Percentiles rank a stretch among this genome's conserved stretches.
Conservation (phyloP, 2,329 filamentous ascomycete species). For the Keithomyces neogunnii region DNA sequence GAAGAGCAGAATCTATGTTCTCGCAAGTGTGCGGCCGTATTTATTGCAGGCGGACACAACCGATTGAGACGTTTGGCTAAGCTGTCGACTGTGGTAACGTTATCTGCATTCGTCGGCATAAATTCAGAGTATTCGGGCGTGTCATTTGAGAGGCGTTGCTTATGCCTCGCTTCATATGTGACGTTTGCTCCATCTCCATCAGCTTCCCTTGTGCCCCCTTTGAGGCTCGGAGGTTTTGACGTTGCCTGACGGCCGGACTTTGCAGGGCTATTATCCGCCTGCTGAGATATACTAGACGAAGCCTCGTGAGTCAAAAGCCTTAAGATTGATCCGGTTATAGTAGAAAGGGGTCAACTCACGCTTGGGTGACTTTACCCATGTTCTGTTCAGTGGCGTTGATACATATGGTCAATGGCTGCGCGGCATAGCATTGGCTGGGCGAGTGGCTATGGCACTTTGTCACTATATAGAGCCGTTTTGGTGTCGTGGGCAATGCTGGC, state of each 20-base stretch:
- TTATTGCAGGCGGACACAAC: background rate
- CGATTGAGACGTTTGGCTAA: slow-evolving; percentile 5
- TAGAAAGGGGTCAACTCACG: slow-evolving; percentile 23
- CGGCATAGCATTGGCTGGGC: slow-evolving; percentile 21
- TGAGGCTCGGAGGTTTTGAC: background rate
- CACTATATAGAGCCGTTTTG: background rate
- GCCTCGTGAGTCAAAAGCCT: slow-evolving; percentile 7
- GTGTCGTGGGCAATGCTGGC: background rate
- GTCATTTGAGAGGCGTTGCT: background rate
- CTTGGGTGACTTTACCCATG: slow-evolving; percentile 38
- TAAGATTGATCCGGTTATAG: background rate
- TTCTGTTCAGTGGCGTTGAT: slow-evolving; percentile 41
- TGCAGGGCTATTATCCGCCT: slow-evolving; percentile 18
- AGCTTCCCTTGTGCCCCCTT: background rate
- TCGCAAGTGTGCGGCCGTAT: background rate
- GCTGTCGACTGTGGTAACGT: background rate
- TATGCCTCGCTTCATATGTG: background rate
- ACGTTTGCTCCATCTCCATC: background rate
- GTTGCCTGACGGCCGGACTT: slow-evolving; percentile 11
- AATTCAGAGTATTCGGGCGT: background rate
- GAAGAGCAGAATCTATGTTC: slow-evolving; percentile 9
- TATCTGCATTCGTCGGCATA: background rate
- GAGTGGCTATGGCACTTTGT: slow-evolving; percentile 24
- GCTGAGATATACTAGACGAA: slow-evolving; percentile 23
- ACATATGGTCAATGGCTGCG: slow-evolving; percentile 35